Evolutionary conservation across 441 rosid genomes (phyloP), one percentile per base, ranked within the genome.

Genomic region (Hura crepitans): DNA sequence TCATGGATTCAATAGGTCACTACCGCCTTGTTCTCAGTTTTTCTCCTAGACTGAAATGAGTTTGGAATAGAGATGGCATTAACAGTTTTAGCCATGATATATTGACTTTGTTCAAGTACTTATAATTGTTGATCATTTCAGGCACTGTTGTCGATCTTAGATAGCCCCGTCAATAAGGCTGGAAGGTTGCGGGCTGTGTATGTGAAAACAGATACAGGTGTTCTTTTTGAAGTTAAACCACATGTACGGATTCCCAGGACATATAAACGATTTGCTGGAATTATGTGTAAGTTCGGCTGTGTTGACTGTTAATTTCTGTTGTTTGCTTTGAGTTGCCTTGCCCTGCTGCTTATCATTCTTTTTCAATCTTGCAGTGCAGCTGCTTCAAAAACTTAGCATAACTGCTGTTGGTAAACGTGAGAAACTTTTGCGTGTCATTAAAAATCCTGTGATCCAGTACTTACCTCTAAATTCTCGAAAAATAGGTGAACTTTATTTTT

Each of bases 231-330:
- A 82, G 88, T 92, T 18, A 87, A 87, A 71, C 93, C 96, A 35
- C 86, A 90, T 66, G 95, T 87, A 33, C 95, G 96, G 50, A 80
- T 92, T 30, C 97, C 97, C 27, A 81, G 96, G 78, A 92, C 93
- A 13, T 90, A 75, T 71, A 90, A 88, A 79, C 90, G 97, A 0
- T 90, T 90, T 51, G 76, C 92, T 43, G 93, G 95, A 46, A 72
- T 92, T 63, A 90, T 92, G 84, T 81, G 96, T 92, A 77, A 77
- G 80, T 73, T 57, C 30, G n/a, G 43, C 35, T 55, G 31, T 49
- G 23, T 30, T 22, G 9, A 8, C n/a, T 5, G 5, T 4, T 61
- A 17, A 12, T 54, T 46, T 35, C 11, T 6, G 31, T 35, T 59
- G 39, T 27, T 31, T 62, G 35, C 8, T 68, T 11, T 43, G 13